Evolutionary conservation across 768 basidiomycete species (phyloP).

Genomic region (Phylloporus sp.): DNA sequence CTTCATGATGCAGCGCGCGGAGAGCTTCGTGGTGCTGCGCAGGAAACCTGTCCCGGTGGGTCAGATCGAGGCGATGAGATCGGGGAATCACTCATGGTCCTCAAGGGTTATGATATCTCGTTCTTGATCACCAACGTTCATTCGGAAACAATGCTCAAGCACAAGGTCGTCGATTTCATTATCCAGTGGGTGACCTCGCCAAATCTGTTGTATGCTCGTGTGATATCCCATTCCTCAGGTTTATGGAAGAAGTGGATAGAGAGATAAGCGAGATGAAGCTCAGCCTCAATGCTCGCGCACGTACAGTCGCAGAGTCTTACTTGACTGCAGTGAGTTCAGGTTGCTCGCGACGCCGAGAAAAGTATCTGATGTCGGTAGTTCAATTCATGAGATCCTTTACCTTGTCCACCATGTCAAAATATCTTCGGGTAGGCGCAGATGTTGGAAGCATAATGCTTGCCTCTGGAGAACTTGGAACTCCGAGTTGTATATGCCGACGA

Average conservation of each 20-base stretch:
- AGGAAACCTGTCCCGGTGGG: slow-evolving; percentile 87
- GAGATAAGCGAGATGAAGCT: slow-evolving; percentile 99
- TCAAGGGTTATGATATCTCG: slow-evolving; percentile 95
- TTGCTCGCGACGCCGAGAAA: neutral
- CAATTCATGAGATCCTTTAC: slow-evolving; percentile 20
- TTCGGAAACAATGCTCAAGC: slow-evolving; percentile 97
- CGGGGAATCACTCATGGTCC: slow-evolving; percentile 5
- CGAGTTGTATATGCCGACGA: slow-evolving; percentile 16
- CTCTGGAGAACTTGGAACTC: slow-evolving; percentile 2
- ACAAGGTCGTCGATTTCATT: slow-evolving; percentile 99
- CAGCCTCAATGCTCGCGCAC: slow-evolving; percentile 90
- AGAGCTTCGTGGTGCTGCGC: slow-evolving; percentile 94
- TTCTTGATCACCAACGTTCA: slow-evolving; percentile 98
- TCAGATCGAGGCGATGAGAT: slow-evolving; percentile 17
- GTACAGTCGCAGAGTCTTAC: slow-evolving; percentile 97
- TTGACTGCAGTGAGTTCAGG: slow-evolving; percentile 71
- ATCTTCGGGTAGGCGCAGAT: slow-evolving; percentile 17
- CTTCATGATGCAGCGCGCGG: slow-evolving; percentile 98
- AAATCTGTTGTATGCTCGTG: neutral
- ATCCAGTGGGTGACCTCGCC: slow-evolving; percentile 68
- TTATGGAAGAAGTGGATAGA: slow-evolving; percentile 99
- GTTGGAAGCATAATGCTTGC: slow-evolving; percentile 11
- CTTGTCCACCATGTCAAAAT: slow-evolving; percentile 11
- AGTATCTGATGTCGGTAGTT: slow-evolving; percentile 20
- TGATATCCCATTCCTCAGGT: slow-evolving; percentile 41